Conservation (phyloP, 331 rosid species). For the Ulmus americana region DNA sequence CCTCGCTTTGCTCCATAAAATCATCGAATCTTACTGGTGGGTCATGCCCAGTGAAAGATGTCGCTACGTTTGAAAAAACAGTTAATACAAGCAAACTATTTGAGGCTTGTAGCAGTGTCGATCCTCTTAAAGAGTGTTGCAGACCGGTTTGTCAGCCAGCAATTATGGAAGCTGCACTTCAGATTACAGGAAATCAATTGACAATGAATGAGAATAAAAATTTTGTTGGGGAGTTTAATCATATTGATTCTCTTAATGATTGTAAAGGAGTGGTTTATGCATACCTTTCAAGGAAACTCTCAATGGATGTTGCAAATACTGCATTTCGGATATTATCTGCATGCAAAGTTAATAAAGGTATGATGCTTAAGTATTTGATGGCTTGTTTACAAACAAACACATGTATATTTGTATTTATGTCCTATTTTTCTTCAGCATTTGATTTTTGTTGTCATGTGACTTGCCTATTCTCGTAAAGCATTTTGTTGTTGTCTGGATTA, state of each 20-base stretch:
- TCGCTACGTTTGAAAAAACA: conserved; percentile 58
- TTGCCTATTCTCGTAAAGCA: background rate
- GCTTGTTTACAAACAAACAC: background rate
- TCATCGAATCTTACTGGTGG: conserved; percentile 82
- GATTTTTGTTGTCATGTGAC: background rate
- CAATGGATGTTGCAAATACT: conserved; percentile 54
- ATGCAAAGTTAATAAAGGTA: conserved; percentile 98
- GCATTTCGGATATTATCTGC: conserved; percentile 82
- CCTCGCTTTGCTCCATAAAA: conserved; percentile 65
- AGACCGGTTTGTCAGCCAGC: conserved; percentile 92
- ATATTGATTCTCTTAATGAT: conserved; percentile 61
- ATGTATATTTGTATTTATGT: background rate
- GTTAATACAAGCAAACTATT: conserved; percentile 74
- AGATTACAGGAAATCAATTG: conserved; percentile 66
- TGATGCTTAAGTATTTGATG: conserved; percentile 3
- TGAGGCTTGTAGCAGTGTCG: conserved; percentile 79
- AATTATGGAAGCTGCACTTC: conserved; percentile 81
- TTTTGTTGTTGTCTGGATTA: background rate
- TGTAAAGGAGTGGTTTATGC: conserved; percentile 94
- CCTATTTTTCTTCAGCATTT: background rate
- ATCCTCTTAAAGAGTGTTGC: conserved; percentile 96
- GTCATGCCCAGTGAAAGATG: conserved; percentile 87
- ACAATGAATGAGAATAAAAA: conserved; percentile 44
- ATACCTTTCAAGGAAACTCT: conserved; percentile 65
- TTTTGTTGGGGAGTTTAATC: conserved; percentile 45